Base-by-base conservation (phyloP, 2,329 filamentous ascomycete genomes). In the Cladosporium phlei region DNA sequence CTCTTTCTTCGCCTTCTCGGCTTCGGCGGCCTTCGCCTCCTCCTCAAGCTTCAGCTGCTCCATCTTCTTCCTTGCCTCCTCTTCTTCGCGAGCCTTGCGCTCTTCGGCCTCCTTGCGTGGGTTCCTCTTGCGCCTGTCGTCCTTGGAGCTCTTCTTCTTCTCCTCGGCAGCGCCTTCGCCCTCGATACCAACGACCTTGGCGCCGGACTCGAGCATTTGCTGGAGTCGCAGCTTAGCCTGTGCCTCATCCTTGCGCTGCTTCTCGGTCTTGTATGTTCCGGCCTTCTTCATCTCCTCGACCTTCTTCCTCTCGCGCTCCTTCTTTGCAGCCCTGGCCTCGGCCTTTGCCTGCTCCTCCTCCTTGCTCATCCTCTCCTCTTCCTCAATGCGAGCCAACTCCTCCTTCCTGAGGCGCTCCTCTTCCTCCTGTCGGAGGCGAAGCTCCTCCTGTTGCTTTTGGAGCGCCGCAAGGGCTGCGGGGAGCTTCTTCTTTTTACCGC, bases 401-500 rank as follows among this genome's bases (percentile, higher is more conserved):
- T 87, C 85, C 5, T 78, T 82, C 4, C 67, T 67, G 3, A 73
- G 51, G 12, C 71, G 72, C 40, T 76, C 80, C 14, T 74, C 72
- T 57, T 86, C 84, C 60, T 89, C 85, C 59, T 84, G 74, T 48
- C 69, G 72, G 55, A 72, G 76, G 48, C 77, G 77, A n/a, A 86
- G 69, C 55, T 86, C 84, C 63, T 93, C 88, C 64, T 93, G 88
- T 66, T 91, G 85, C 70, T 85, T 86, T 71, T 91, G 86, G 24
- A 94, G 71, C 34, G 83, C 73, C 38, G 79, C 76, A 35, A 94
- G 75, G 46, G 83, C 83, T 46, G 86, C 74, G 10, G 86, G 85
- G 14, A 97, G 59, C 74, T 97, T 98, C 80, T 95, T 97, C 62
- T 83, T 85, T 75, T 95, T 96, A 34, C 80, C 83, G 21, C 77